Evolutionary conservation across 257 asterid genomes (phyloP), one percentile per base, ranked within the genome.

Genomic region (Ilex aquifolium): DNA sequence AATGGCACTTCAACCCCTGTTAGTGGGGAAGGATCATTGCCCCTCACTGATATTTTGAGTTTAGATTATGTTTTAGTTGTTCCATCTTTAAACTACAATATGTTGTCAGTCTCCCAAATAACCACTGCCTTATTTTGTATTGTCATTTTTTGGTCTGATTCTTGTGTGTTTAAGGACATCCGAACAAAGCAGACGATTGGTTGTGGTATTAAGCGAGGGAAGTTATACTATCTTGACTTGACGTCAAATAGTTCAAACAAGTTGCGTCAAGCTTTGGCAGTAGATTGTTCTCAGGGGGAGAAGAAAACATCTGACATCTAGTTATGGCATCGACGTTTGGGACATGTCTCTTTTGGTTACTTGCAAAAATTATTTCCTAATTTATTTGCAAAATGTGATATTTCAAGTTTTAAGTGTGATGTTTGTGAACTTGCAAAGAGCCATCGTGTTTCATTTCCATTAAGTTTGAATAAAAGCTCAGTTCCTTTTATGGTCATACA

Each of bases 91-190:
- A 31, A 61, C 44, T 48, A 61, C 27, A 61, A 61, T 4, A 12
- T 44, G 16, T 46, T 61, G 46, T 10, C 46, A 42, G 10, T 42
- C 10, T 42, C 10, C 10, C 5, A 42, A 42, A 61, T 61, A n/a
- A 58, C 46, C 13, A 59, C n/a, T 1, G 2, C 36, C 1, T 56
- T 62, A 32, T 61, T 10, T 40, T 68, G 57, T 61, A 7, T 69
- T 69, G 63, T 48, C 0, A 56, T 69, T 30, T 69, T 60, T 69
- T 69, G 53, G 59, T 68, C 44, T 56, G 44, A 56, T 5, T 32
- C 1, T 55, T 69, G 68, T 61, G 16, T n/a, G n/a, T n/a, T n/a
- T n/a, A n/a, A n/a, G n/a, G n/a, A n/a, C n/a, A n/a, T n/a, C n/a
- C n/a, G n/a, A n/a, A n/a, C n/a, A n/a, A n/a, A n/a, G n/a, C n/a